These are phyloP conservation scores for Solanum boliviense DNA, from an alignment of 257 asterid genomes.

Conservation along the genomic window DNA sequence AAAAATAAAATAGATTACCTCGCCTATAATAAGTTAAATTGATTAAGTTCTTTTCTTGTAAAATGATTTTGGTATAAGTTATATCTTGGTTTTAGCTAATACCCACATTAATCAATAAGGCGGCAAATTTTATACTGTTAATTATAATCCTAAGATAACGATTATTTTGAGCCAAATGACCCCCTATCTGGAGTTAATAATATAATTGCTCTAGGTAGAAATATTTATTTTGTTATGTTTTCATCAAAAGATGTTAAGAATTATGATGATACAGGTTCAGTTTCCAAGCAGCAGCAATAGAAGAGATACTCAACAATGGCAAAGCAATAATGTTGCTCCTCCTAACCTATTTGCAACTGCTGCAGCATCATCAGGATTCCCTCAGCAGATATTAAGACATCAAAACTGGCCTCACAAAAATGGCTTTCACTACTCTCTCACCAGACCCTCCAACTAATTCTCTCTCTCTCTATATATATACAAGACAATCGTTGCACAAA, in stretches of 20 bases:
- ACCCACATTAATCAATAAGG: too few species aligned
- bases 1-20: neutral
- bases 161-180: neutral
- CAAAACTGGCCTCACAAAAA: constrained; percentile 50
- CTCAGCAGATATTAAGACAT: constrained; percentile 30
- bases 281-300: constrained; percentile 43
- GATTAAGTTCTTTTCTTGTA: too few species aligned
- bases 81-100: too few species aligned
- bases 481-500: neutral
- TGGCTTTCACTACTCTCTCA: constrained; percentile 45
- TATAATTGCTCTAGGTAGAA: neutral
- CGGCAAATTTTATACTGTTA: too few species aligned
- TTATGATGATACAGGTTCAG: constrained; percentile 14
- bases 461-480: neutral
- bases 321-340: neutral
- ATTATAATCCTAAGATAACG: neutral
- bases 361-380: constrained; percentile 99
- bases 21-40: neutral
- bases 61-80: too few species aligned
- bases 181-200: neutral
- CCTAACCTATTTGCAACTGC: constrained; percentile 44
- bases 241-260: neutral
- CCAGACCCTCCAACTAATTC: constrained; percentile 27
- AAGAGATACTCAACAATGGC: constrained; percentile 23
- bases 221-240: neutral